Conservation (phyloP, 1,139 yeast species). For the Zygosaccharomyces sapae region DNA sequence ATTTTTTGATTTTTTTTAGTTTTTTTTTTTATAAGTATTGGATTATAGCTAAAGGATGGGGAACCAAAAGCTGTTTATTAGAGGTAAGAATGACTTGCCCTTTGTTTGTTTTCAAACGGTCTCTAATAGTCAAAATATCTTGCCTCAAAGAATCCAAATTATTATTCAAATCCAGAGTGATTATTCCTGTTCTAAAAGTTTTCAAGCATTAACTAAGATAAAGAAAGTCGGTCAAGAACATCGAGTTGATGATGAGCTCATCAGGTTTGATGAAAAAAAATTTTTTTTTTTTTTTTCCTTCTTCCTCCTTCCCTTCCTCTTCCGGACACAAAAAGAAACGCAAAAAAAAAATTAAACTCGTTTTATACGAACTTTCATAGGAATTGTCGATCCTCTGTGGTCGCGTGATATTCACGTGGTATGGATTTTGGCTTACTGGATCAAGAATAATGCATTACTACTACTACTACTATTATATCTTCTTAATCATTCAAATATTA, state of each 20-base stretch:
- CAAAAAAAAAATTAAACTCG: neutral
- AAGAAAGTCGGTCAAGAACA: neutral
- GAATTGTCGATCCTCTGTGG: no score
- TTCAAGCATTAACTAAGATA: neutral
- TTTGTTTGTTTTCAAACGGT: constrained; percentile 19
- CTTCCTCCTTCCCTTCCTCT: neutral
- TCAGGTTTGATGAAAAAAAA: neutral
- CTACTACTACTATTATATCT: no score
- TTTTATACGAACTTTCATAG: no score
- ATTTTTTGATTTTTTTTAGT: constrained; percentile 17
- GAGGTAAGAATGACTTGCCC: constrained; percentile 13
- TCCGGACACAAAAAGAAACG: neutral
- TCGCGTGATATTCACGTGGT: no score
- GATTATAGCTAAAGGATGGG: constrained; percentile 13
- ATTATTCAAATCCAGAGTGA: neutral
- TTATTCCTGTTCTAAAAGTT: neutral
- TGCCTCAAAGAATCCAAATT: constrained; percentile 13
- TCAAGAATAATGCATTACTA: neutral
- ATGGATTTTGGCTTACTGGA: no score
- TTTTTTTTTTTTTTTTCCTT: neutral
- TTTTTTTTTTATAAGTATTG: constrained; percentile 15
- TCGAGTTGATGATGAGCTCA: constrained; percentile 3
- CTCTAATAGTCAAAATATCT: constrained; percentile 17
- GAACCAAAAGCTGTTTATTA: constrained; percentile 15
- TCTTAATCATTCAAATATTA: neutral